Conservation (phyloP, 1,139 yeast genomes). For the Blastobotrys arbuscula region DNA sequence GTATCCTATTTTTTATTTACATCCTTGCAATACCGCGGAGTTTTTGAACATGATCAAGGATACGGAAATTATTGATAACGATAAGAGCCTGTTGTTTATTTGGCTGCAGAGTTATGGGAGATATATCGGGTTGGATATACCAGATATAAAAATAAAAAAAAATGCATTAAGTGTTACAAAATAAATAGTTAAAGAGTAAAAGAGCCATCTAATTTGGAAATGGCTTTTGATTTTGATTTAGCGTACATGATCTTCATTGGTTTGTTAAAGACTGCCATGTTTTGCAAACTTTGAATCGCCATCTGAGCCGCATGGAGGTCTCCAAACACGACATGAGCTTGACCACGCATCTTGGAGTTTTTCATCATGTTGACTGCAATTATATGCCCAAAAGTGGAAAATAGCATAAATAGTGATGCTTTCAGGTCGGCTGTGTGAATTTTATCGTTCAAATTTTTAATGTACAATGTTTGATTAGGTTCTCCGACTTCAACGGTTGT, state of each 20-base stretch:
- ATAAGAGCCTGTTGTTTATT: constrained; percentile 11
- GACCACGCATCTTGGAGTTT: constrained; percentile 57
- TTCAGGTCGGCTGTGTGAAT: constrained; percentile 44
- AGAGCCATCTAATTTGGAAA: constrained; percentile 22
- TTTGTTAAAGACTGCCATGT: constrained; percentile 52
- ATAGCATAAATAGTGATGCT: constrained; percentile 54
- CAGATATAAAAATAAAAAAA: not conserved
- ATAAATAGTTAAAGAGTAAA: not conserved
- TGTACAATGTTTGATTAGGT: constrained; percentile 51
- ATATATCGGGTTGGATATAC: constrained; percentile 17
- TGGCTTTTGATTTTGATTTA: constrained; percentile 30
- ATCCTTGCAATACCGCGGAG: constrained; percentile 37
- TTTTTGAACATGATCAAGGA: constrained; percentile 15
- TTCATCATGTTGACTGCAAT: constrained; percentile 48
- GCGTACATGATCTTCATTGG: constrained; percentile 48
- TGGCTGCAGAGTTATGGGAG: constrained; percentile 30
- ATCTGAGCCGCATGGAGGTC: constrained; percentile 45
- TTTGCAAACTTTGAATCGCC: constrained; percentile 50
- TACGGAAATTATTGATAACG: not conserved
- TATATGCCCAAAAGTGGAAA: constrained; percentile 65
- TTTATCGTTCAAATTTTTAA: constrained; percentile 63
- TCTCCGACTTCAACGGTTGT: not conserved
- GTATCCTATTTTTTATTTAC: constrained; percentile 33
- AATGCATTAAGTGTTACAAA: not conserved
- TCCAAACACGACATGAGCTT: constrained; percentile 63